Percentiles rank a stretch among this genome's conserved stretches.
phyloP scores from a whole-genome alignment of 805 yeast species.

The Metschnikowia arizonensis region DNA sequence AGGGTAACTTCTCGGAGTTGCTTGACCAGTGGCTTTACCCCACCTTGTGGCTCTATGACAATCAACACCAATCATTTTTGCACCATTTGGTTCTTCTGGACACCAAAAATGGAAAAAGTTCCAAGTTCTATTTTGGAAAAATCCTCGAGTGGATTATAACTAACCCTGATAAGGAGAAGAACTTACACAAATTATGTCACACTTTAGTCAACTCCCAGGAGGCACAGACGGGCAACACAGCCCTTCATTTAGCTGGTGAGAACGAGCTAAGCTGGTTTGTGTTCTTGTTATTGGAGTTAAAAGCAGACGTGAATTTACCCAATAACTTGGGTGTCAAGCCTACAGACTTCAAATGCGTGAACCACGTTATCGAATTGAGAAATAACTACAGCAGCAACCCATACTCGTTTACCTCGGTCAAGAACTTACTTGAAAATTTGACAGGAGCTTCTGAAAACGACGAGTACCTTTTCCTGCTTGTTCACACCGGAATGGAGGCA shows the following conservation, averaged over 20 bases:
- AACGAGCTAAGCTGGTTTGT: slow-evolving; percentile 37
- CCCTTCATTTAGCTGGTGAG: slow-evolving; percentile 41
- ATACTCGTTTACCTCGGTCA: slow-evolving; percentile 8
- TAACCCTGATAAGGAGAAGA: slow-evolving; percentile 19
- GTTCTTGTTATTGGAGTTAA: slow-evolving; percentile 30
- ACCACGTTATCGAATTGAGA: slow-evolving; percentile 27
- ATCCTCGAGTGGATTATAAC: slow-evolving; percentile 32
- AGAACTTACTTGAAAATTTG: slow-evolving; percentile 11
- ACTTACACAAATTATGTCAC: slow-evolving; percentile 13
- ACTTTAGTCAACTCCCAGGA: slow-evolving; percentile 34
- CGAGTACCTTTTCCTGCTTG: slow-evolving; percentile 31
- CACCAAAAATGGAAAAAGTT: slow-evolving; percentile 29
- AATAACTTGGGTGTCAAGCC: slow-evolving; percentile 88
- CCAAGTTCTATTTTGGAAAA: slow-evolving; percentile 32
- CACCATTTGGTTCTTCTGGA: slow-evolving; percentile 72
- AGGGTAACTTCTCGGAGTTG: slow-evolving; percentile 66
- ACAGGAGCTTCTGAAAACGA: slow-evolving; percentile 16
- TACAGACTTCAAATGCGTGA: slow-evolving; percentile 72
- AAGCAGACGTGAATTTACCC: slow-evolving; percentile 57
- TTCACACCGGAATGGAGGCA: slow-evolving; percentile 33
- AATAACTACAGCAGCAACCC: slow-evolving; percentile 14
- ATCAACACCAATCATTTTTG: slow-evolving; percentile 70
- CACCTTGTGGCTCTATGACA: slow-evolving; percentile 41
- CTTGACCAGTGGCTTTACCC: slow-evolving; percentile 70
- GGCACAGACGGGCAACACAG: slow-evolving; percentile 34